These are phyloP conservation scores for Thielaviopsis euricoi DNA, from an alignment of 2,329 filamentous ascomycete species.

Conservation along the genomic window DNA sequence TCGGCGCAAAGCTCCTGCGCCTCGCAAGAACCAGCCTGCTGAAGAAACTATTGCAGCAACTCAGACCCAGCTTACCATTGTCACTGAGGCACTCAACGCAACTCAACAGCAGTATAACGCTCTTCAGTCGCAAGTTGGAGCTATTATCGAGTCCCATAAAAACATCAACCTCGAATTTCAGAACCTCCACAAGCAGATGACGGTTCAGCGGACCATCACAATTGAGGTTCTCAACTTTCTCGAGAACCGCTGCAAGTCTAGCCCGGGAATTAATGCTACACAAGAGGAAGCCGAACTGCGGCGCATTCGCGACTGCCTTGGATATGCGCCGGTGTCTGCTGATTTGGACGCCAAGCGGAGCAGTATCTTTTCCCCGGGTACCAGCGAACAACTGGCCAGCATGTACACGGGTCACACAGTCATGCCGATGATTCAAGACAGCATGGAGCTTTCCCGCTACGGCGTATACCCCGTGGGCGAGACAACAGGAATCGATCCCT, in stretches of 20 bases:
- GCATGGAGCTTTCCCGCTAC: slow-evolving; percentile 37
- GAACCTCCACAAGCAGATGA: slow-evolving; percentile 43
- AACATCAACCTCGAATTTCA: slow-evolving; percentile 45
- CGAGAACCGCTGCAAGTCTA: slow-evolving; percentile 10
- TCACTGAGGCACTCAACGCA: slow-evolving; percentile 6
- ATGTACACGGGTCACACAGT: slow-evolving; percentile 8
- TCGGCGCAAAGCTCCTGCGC: slow-evolving; percentile 81
- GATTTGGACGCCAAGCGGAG: slow-evolving; percentile 6
- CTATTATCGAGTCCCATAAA: slow-evolving; percentile 50
- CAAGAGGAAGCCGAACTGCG: slow-evolving; percentile 25
- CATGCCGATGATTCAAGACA: slow-evolving; percentile 34
- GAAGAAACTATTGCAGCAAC: slow-evolving; percentile 73
- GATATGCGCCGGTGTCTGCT: neutral
- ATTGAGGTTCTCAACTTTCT: slow-evolving; percentile 41
- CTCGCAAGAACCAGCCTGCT: slow-evolving; percentile 51
- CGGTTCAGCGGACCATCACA: slow-evolving; percentile 39
- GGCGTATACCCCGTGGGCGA: slow-evolving; percentile 85
- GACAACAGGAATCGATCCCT: slow-evolving; percentile 83
- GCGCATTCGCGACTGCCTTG: slow-evolving; percentile 27
- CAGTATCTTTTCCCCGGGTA: slow-evolving; percentile 7
- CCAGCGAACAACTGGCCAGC: slow-evolving; percentile 7
- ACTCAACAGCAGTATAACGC: slow-evolving; percentile 29
- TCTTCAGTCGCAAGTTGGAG: slow-evolving; percentile 69
- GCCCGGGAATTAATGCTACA: slow-evolving; percentile 6
- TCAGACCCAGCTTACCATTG: slow-evolving; percentile 40